Base-by-base conservation (phyloP, 2,329 filamentous ascomycete species). In the Plectosphaerella plurivora region DNA sequence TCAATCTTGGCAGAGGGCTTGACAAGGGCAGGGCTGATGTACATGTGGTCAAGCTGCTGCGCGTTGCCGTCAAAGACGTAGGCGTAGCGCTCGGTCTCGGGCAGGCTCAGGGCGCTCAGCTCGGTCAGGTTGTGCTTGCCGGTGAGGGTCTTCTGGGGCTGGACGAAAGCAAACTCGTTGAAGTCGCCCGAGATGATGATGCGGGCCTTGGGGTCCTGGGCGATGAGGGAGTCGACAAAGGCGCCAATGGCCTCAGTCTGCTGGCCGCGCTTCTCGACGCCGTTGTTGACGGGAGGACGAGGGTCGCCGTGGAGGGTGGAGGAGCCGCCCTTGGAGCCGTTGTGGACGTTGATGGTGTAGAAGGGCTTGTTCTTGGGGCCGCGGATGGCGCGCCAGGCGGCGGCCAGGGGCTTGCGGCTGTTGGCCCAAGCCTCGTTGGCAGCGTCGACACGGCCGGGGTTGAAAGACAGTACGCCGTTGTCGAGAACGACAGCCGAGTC, bases 291-390 rank as follows among this genome's bases (percentile, higher is more conserved):
- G 0, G 86, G 87, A 2, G 86, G 83, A 9, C 87, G 74, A 1
- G 77, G 70, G 60, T 89, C 85, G 8, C 86, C 86, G 55, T 88
- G 79, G 10, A 88, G 67, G 8, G 79, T 78, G 6, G 81, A 81
- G 20, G 81, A 79, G 37, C 86, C 86, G 25, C 83, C 83, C 69
- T 89, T 89, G 60, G 78, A 83, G 1, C 75, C 75, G 61, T 82
- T 83, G 69, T 89, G 86, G 39, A 89, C 83, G 61, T 89, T 89
- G 56, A 90, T 73, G 3, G 87, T 88, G 67, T 87, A 89, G 68
- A 89, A 84, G 0, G 68, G 62, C 55, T 75, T 78, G 55, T 68
- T 74, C 53, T 74, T 71, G 25, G 66, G 68, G 3, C 75, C 76
- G 53, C 78, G 75, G 35, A 81, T 68, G 1, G 82, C 76, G 61